phyloP scores from a whole-genome alignment of 192 early-diverging fungal species.

The Linnemannia zychae region DNA sequence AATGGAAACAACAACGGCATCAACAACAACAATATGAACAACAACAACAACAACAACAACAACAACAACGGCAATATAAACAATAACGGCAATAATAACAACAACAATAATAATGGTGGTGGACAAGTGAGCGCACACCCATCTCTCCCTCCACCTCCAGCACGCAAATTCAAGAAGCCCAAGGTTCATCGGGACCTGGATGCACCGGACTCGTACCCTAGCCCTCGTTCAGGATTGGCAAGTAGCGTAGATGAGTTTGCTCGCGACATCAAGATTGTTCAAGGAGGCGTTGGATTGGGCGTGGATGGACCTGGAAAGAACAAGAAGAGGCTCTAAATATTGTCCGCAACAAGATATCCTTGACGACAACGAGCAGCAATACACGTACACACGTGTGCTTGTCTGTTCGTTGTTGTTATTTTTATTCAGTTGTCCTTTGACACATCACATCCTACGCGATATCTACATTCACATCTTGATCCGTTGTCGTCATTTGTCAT shows the following conservation, averaged over 20 bases:
- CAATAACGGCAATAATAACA: neutral
- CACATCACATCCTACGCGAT: neutral
- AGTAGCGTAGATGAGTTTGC: conserved; percentile 38
- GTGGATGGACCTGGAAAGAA: conserved; percentile 1
- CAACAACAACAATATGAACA: neutral
- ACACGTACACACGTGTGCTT: neutral
- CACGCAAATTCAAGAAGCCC: conserved; percentile 24
- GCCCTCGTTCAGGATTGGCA: conserved; percentile 39
- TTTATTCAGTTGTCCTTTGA: neutral
- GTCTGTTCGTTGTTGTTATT: neutral
- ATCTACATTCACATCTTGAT: neutral
- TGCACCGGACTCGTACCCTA: conserved; percentile 46
- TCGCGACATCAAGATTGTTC: conserved; percentile 38
- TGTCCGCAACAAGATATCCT: neutral
- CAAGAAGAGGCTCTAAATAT: neutral
- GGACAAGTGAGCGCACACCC: conserved; percentile 15
- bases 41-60: neutral
- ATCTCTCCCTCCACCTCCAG: conserved; percentile 1
- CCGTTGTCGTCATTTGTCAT: neutral
- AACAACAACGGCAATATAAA: neutral
- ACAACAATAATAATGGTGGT: neutral
- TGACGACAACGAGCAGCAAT: neutral
- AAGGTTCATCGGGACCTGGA: conserved; percentile 44
- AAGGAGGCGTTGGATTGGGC: conserved; percentile 32
- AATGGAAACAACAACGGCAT: neutral